Conservation (phyloP, 2,329 filamentous ascomycete species). For the Ophiostoma tasmaniense region DNA sequence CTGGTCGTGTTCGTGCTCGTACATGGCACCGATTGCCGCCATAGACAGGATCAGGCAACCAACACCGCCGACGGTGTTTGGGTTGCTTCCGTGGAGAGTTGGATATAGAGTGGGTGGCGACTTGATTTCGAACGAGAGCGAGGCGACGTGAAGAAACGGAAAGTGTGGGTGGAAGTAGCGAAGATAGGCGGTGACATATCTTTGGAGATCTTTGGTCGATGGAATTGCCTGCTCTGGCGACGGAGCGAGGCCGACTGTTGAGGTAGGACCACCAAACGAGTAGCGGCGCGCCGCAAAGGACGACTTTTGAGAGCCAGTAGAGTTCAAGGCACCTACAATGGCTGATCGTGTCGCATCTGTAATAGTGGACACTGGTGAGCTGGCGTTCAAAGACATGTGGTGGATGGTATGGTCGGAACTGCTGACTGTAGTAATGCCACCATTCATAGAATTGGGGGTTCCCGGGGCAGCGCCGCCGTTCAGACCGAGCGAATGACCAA, state of each 20-base stretch:
- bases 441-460: conserved; percentile 63
- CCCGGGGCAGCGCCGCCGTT: conserved; percentile 50
- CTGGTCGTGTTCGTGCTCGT: conserved; percentile 71
- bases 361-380: conserved; percentile 54
- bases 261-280: conserved; percentile 48
- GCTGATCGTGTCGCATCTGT: conserved; percentile 56
- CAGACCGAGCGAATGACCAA: conserved; percentile 59
- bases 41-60: conserved; percentile 82
- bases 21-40: conserved; percentile 65
- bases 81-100: conserved; percentile 46
- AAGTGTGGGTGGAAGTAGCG: conserved; percentile 89
- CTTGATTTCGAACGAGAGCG: conserved; percentile 75
- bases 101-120: conserved; percentile 44
- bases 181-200: conserved; percentile 84
- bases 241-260: conserved; percentile 40
- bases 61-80: conserved; percentile 54
- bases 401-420: conserved; percentile 31
- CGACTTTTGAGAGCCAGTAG: conserved; percentile 39
- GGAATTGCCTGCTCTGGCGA: conserved; percentile 55
- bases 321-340: conserved; percentile 49
- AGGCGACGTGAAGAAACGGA: conserved; percentile 89
- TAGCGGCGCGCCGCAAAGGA: conserved; percentile 56
- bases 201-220: conserved; percentile 75
- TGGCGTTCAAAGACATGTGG: conserved; percentile 35
- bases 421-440: conserved; percentile 33